Evolutionary conservation across 1,284 basidiomycete species (phyloP).

Genomic region (Boletus holoroseus): DNA sequence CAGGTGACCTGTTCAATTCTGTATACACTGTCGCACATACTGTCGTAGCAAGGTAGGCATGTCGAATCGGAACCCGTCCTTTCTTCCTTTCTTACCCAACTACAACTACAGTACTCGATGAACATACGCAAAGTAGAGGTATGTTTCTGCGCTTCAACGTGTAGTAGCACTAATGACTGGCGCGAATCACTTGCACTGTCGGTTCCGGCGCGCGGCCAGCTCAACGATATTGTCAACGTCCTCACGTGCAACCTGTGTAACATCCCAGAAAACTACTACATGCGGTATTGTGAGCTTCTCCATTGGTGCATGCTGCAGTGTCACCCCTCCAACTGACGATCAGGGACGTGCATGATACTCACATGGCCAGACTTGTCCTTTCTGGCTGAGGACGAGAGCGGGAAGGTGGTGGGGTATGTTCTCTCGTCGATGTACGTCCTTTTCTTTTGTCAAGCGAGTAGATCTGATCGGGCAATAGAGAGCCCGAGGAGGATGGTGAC

Average conservation of each 20-base stretch:
- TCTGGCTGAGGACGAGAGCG: conserved; percentile 87
- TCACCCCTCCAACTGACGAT: conserved; percentile 6
- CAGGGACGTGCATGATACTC: conserved; percentile 84
- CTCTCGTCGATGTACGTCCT: conserved; percentile 83
- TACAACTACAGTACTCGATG: conserved; percentile 17
- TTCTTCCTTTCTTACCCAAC: background rate
- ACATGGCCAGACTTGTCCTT: conserved; percentile 95
- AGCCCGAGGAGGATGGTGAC: conserved; percentile 16
- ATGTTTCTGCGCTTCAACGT: conserved; percentile 2
- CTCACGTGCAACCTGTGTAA: conserved; percentile 75
- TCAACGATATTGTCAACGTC: conserved; percentile 25
- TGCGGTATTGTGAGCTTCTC: conserved; percentile 74
- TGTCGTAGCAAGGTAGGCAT: background rate
- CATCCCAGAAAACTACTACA: conserved; percentile 80
- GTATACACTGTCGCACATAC: background rate
- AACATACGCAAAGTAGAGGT: conserved; percentile 31
- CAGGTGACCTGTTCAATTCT: background rate
- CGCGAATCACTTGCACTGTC: too few species aligned
- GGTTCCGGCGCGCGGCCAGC: conserved; percentile 13
- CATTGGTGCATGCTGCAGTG: background rate
- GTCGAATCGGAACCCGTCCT: background rate
- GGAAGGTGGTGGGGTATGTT: conserved; percentile 91
- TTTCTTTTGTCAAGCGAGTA: background rate
- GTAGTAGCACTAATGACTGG: too few species aligned
- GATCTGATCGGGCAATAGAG: conserved; percentile 17